Conservation (phyloP, 2,329 filamentous ascomycete genomes). For the Acephala macrosclerotiorum region DNA sequence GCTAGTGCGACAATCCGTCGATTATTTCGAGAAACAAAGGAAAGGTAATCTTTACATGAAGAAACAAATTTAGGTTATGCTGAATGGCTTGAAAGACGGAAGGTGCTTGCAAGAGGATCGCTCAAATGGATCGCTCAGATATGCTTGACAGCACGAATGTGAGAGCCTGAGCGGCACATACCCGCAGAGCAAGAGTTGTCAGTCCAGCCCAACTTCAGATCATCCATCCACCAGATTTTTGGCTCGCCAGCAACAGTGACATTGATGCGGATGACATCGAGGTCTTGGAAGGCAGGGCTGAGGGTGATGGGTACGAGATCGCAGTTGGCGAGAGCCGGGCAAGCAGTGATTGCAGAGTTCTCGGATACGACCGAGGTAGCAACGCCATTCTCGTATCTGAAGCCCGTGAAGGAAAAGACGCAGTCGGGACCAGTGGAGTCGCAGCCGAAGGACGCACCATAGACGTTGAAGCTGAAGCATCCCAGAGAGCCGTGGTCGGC, state of each 20-base stretch:
- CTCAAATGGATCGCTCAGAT: not conserved
- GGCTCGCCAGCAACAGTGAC: conserved; percentile 47
- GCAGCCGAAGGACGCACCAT: conserved; percentile 49
- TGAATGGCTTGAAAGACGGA: not conserved
- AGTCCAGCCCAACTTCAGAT: conserved; percentile 52
- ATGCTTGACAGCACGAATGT: conserved; percentile 22
- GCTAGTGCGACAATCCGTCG: not conserved
- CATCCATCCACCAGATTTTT: conserved; percentile 56
- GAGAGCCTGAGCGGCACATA: conserved; percentile 45
- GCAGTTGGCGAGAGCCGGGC: conserved; percentile 43
- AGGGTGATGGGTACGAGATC: conserved; percentile 40
- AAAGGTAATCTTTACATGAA: not conserved
- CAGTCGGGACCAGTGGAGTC: conserved; percentile 45
- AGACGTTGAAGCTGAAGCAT: conserved; percentile 48
- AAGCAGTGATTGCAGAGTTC: conserved; percentile 41
- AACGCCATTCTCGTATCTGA: conserved; percentile 39
- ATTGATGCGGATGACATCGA: conserved; percentile 51
- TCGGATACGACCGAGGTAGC: conserved; percentile 39
- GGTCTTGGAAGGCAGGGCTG: conserved; percentile 41
- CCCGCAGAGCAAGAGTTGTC: conserved; percentile 50
- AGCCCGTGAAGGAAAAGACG: conserved; percentile 48
- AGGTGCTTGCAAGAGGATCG: too few relatives aligned
- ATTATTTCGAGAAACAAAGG: not conserved
- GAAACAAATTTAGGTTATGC: not conserved
- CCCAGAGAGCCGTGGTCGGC: conserved; percentile 38